phyloP scores from a whole-genome alignment of 352 stramenopile genomes.

The Blastocystis sp. region DNA sequence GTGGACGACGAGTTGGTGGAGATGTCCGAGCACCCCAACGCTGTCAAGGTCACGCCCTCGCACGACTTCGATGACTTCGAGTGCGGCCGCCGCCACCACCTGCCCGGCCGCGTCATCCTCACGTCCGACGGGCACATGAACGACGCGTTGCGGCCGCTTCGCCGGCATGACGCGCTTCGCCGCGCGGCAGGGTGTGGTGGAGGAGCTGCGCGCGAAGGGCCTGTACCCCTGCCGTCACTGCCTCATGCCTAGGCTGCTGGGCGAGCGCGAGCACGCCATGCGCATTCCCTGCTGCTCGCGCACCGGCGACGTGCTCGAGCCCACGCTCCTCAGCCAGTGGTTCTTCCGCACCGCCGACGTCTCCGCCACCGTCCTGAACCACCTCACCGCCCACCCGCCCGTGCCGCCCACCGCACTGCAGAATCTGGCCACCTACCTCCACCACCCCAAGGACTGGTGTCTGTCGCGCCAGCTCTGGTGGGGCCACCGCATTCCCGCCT shows the following conservation, averaged over 20 bases:
- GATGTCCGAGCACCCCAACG: slow-evolving; percentile 82
- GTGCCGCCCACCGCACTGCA: slow-evolving; percentile 77
- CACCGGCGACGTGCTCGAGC: slow-evolving; percentile 72
- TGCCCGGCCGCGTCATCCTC: slow-evolving; percentile 84
- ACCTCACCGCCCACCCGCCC: slow-evolving; percentile 74
- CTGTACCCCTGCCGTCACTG: slow-evolving; percentile 27
- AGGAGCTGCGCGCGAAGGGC: slow-evolving; percentile 57
- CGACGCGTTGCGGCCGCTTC: slow-evolving; percentile 72
- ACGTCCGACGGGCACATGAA: slow-evolving; percentile 79
- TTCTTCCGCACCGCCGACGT: slow-evolving; percentile 71
- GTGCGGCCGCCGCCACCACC: slow-evolving; percentile 89
- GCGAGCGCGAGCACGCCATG: slow-evolving; percentile 70
- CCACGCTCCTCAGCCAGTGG: slow-evolving; percentile 70
- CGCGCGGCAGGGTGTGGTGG: slow-evolving; percentile 78
- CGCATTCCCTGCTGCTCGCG: slow-evolving; percentile 70
- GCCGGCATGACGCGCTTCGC: slow-evolving; percentile 83
- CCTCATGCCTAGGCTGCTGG: slow-evolving; percentile 31
- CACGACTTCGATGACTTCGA: slow-evolving; percentile 99
- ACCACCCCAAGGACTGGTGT: slow-evolving; percentile 98
- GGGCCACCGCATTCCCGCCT: slow-evolving; percentile 97
- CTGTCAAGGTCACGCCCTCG: slow-evolving; percentile 96
- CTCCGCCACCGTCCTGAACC: slow-evolving; percentile 74
- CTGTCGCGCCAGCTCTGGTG: slow-evolving; percentile 98
- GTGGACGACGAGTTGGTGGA: slow-evolving; percentile 84
- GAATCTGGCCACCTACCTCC: slow-evolving; percentile 88